These are phyloP conservation scores for Candida sanyiensis DNA, from an alignment of 805 yeast genomes.

Conservation along the genomic window DNA sequence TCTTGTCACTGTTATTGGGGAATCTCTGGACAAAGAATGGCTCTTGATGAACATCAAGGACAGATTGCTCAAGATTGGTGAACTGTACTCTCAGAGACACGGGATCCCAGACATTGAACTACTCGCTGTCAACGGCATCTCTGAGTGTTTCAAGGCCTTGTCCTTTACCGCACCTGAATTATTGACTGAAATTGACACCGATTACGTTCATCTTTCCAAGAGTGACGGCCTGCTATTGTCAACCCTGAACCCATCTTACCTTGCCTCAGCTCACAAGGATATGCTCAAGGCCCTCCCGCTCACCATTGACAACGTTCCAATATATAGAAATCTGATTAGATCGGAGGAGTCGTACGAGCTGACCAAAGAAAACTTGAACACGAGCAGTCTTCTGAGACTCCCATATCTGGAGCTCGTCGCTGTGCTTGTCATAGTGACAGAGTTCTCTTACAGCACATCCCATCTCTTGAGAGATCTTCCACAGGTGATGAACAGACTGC, in stretches of 20 bases:
- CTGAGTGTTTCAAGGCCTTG: slow-evolving; percentile 14
- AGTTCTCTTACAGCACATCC: slow-evolving; percentile 9
- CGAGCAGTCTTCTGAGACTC: slow-evolving; percentile 11
- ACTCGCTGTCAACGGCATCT: slow-evolving; percentile 15
- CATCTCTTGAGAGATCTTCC: slow-evolving; percentile 18
- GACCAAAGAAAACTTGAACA: slow-evolving; percentile 10
- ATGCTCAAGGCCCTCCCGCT: slow-evolving; percentile 12
- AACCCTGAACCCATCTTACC: slow-evolving; percentile 16
- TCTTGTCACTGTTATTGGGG: slow-evolving; percentile 13
- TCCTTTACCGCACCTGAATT: slow-evolving; percentile 13
- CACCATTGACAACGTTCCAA: slow-evolving; percentile 11
- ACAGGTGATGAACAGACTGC: slow-evolving; percentile 21
- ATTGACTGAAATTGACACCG: slow-evolving; percentile 9
- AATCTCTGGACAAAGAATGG: slow-evolving; percentile 17
- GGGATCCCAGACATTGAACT: slow-evolving; percentile 14
- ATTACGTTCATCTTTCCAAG: slow-evolving; percentile 10
- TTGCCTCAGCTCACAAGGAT: slow-evolving; percentile 11
- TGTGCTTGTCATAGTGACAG: slow-evolving; percentile 10
- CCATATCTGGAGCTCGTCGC: slow-evolving; percentile 22
- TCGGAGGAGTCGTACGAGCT: slow-evolving; percentile 7
- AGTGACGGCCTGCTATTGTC: slow-evolving; percentile 12
- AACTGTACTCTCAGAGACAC: slow-evolving; percentile 11
- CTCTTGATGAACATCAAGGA: slow-evolving; percentile 10
- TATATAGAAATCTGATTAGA: slow-evolving; percentile 15
- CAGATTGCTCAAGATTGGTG: slow-evolving; percentile 11